Evolutionary conservation across 805 yeast genomes (phyloP).

Genomic region (Metschnikowia drakensbergensis): DNA sequence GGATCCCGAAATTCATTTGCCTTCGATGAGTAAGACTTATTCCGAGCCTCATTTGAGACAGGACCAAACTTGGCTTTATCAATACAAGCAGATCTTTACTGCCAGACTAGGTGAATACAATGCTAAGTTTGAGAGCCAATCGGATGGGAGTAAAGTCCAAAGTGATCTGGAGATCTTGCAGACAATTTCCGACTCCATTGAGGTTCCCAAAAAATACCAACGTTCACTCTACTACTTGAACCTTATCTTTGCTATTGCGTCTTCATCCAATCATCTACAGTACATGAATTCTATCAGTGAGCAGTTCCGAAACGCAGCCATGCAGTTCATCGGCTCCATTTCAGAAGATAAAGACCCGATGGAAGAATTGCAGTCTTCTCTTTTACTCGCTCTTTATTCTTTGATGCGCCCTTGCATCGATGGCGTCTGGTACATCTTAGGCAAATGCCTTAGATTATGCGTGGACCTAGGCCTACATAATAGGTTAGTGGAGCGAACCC

Average conservation of each 20-base stretch:
- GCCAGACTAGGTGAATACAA: conserved; percentile 2
- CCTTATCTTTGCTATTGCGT: conserved; percentile 75
- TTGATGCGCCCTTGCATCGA: conserved; percentile 87
- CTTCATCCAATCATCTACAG: conserved; percentile 66
- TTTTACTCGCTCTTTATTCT: conserved; percentile 66
- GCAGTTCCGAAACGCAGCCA: conserved; percentile 65
- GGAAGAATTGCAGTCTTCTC: conserved; percentile 68
- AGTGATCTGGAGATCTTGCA: conserved; percentile 4
- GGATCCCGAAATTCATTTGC: conserved; percentile 50
- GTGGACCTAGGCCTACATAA: conserved; percentile 83
- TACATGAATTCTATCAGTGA: conserved; percentile 65
- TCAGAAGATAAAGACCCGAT: conserved; percentile 56
- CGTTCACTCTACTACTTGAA: conserved; percentile 67
- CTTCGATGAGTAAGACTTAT: conserved; percentile 47
- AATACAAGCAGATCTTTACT: conserved; percentile 33
- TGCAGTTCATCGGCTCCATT: conserved; percentile 56
- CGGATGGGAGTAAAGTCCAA: not conserved
- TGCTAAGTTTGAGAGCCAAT: not conserved
- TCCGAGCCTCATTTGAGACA: conserved; percentile 10
- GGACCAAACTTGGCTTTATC: conserved; percentile 46
- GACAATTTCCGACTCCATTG: conserved; percentile 15
- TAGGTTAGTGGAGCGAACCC: conserved; percentile 39
- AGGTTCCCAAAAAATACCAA: conserved; percentile 46
- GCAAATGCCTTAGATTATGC: conserved; percentile 72
- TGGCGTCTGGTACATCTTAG: conserved; percentile 89